phyloP scores from a whole-genome alignment of 1,284 basidiomycete genomes.

The Puccinia coronata region DNA sequence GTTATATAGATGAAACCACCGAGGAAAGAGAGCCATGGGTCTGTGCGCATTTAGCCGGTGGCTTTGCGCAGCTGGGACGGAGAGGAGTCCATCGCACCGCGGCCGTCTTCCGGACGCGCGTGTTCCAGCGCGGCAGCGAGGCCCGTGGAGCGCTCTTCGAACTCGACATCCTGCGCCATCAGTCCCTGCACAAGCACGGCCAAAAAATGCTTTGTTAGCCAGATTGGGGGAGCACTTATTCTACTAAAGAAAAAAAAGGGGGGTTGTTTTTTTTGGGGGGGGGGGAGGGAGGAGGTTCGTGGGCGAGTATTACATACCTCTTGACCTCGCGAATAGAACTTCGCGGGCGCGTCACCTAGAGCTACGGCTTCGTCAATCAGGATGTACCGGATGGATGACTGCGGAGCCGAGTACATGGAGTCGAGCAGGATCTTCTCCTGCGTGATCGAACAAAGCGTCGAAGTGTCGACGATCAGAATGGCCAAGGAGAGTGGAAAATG shows the following conservation, averaged over 20 bases:
- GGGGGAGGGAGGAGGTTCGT: no score
- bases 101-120: neutral
- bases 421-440: constrained; percentile 35
- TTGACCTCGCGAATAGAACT: constrained; percentile 43
- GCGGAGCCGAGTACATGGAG: constrained; percentile 41
- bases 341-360: neutral
- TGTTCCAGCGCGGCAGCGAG: neutral
- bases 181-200: neutral
- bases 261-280: no score
- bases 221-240: no score
- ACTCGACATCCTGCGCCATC: constrained; percentile 26
- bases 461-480: neutral
- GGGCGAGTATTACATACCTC: no score
- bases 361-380: constrained; percentile 26
- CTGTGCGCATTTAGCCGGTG: neutral
- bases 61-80: constrained; percentile 4
- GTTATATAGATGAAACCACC: neutral
- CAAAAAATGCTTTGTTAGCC: neutral
- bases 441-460: neutral
- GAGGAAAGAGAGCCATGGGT: neutral
- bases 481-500: neutral
- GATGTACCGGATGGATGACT: constrained; percentile 41
- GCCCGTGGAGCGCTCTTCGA: constrained; percentile 23
- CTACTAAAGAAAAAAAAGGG: no score
- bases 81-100: neutral